phyloP scores from a whole-genome alignment of 2,329 filamentous ascomycete genomes.

The Chaetomiaceae sp. region DNA sequence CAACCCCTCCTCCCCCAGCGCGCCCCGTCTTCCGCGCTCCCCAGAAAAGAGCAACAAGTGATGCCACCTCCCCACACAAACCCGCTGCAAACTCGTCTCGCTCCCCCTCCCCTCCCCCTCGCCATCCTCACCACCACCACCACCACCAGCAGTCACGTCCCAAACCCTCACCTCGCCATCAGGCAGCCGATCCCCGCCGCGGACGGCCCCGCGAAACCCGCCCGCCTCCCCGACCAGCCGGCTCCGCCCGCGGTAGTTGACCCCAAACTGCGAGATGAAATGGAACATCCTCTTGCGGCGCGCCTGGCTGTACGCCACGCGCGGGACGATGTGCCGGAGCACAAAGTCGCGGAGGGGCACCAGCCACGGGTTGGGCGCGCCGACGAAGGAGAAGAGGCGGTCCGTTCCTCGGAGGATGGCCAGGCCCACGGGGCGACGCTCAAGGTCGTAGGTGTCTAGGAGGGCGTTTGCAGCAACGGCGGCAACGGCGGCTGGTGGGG shows the following conservation, averaged over 20 bases:
- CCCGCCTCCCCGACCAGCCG: slow-evolving; percentile 33
- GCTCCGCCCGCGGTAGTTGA: slow-evolving; percentile 41
- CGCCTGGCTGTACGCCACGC: slow-evolving; percentile 26
- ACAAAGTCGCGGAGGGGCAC: slow-evolving; percentile 37
- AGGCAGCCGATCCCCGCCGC: slow-evolving; percentile 45
- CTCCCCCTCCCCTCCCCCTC: slow-evolving; percentile 13
- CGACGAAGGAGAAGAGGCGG: slow-evolving; percentile 36
- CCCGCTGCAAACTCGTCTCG: slow-evolving; percentile 26
- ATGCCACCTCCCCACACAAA: slow-evolving; percentile 28
- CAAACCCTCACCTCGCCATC: slow-evolving; percentile 33
- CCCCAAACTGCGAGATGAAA: slow-evolving; percentile 39
- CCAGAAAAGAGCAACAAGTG: slow-evolving; percentile 35
- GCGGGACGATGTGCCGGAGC: slow-evolving; percentile 37
- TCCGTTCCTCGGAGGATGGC: slow-evolving; percentile 42
- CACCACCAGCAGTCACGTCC: neutral
- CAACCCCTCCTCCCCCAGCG: slow-evolving; percentile 19
- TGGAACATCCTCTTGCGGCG: slow-evolving; percentile 29
- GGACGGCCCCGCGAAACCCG: slow-evolving; percentile 31
- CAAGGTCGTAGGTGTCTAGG: slow-evolving; percentile 34
- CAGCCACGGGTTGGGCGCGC: slow-evolving; percentile 35
- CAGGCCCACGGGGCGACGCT: slow-evolving; percentile 38
- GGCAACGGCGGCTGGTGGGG: neutral
- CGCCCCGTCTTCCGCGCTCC: neutral
- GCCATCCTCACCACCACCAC: too few species aligned
- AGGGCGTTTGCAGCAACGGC: slow-evolving; percentile 30